phyloP scores from a whole-genome alignment of 495 filamentous ascomycete species.

The Lasiosphaeria miniovina region DNA sequence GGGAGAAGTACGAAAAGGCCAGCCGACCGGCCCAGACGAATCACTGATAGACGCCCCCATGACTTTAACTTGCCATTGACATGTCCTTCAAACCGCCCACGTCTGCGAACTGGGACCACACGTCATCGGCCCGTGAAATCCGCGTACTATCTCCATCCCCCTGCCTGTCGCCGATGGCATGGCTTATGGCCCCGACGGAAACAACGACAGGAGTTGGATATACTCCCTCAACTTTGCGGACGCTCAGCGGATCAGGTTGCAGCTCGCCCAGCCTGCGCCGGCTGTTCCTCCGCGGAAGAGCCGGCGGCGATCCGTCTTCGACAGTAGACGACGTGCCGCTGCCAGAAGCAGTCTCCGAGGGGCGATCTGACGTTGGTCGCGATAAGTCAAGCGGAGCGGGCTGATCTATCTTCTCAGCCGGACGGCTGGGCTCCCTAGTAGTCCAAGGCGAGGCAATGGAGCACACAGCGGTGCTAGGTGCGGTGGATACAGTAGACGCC shows the following conservation, averaged over 20 bases:
- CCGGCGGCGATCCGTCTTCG: conserved; percentile 7
- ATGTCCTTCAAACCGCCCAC: conserved; percentile 32
- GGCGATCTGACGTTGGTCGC: no score
- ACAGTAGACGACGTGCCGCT: no score
- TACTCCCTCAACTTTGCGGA: conserved; percentile 18
- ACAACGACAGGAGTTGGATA: neutral
- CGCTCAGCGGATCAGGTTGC: conserved; percentile 19
- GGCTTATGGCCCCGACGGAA: neutral
- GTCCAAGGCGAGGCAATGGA: neutral
- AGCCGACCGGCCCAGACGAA: no score
- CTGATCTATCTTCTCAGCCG: neutral
- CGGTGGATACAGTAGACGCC: conserved; percentile 11
- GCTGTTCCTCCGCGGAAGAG: conserved; percentile 20
- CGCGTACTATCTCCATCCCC: conserved; percentile 3
- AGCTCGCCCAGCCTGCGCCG: conserved; percentile 13
- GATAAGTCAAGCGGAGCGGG: no score
- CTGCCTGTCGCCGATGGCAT: neutral
- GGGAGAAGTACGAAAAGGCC: neutral
- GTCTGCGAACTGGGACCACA: conserved; percentile 34
- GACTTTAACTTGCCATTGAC: neutral
- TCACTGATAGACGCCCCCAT: no score
- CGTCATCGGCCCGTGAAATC: conserved; percentile 14
- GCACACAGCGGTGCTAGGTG: neutral
- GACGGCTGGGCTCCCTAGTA: neutral
- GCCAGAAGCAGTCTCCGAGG: no score